Evolutionary conservation across 2,329 filamentous ascomycete genomes (phyloP), one percentile per base, ranked within the genome.

Genomic region (Xylariaceae sp.): DNA sequence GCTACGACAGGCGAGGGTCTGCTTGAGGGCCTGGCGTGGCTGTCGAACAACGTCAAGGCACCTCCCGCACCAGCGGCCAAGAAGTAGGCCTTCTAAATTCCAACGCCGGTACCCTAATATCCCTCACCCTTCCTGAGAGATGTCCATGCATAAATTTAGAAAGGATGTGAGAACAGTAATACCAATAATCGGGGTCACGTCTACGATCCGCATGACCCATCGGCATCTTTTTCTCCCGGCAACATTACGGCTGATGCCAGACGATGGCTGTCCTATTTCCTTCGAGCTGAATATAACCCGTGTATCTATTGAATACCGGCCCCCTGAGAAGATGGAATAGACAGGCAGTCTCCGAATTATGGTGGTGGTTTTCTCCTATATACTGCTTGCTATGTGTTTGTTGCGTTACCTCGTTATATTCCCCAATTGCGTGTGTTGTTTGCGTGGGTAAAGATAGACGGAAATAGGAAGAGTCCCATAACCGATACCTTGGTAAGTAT

Each of bases 1-100:
- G 90, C 90, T 51, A 93, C 89, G 26, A 89, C 88, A 18, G 90
- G 90, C 57, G 90, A 92, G 71, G 90, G 90, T 68, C 81, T 95
- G 57, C 83, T 91, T 65, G 90, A 93, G 75, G 90, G 90, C 65
- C 78, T 95, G 71, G 88, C 87, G 52, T 93, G 90, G 90, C 81
- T 93, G 64, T 91, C 89, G 63, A 91, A 91, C 77, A 93, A 92
- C 71, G 88, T 93, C 77, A 93, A 93, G 78, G 77, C 82, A 6
- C 81, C 82, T 43, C 77, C 80, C 20, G 72, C 78, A 19, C 81
- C 81, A 20, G 76, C 74, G 23, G 76, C 74, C 54, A 84, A 84
- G 78, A 84, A 82, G 73, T 84, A 81, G 65, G 52, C 46, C 40
- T 60, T 65, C 57, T 65, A 29, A 45, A 48, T 53, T 3, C 32